Evolutionary conservation across 345 rosid genomes (phyloP).

Genomic region (Crucihimalaya himalaica): DNA sequence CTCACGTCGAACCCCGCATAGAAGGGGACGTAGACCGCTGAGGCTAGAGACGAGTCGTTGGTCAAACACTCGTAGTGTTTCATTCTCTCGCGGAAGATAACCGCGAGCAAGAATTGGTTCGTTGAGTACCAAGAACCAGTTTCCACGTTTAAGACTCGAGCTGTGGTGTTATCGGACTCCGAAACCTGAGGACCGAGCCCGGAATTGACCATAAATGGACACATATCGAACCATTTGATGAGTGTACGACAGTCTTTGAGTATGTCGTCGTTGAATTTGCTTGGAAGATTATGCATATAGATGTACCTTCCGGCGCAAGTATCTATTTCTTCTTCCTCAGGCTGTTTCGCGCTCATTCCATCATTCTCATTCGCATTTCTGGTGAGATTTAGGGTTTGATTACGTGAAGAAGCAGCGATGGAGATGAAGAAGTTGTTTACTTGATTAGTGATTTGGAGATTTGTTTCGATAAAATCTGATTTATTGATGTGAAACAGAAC

Average conservation of each 20-base stretch:
- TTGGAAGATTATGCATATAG: slow-evolving; percentile 46
- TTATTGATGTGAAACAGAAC: slow-evolving; percentile 19
- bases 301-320: slow-evolving; percentile 47
- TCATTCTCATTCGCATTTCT: neutral
- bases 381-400: slow-evolving; percentile 22
- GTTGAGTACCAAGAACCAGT: slow-evolving; percentile 49
- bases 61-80: slow-evolving; percentile 48
- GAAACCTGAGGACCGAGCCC: slow-evolving; percentile 48
- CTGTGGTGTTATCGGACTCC: neutral
- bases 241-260: slow-evolving; percentile 39
- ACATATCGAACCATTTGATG: slow-evolving; percentile 44
- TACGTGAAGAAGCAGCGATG: slow-evolving; percentile 28
- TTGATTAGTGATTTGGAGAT: slow-evolving; percentile 16
- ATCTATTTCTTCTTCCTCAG: slow-evolving; percentile 8
- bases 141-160: slow-evolving; percentile 16
- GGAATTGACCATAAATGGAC: slow-evolving; percentile 36
- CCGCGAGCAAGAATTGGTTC: slow-evolving; percentile 43
- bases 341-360: neutral
- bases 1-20: slow-evolving; percentile 52
- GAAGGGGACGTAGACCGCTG: slow-evolving; percentile 51
- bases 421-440: slow-evolving; percentile 39
- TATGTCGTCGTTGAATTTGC: slow-evolving; percentile 42
- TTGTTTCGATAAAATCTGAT: slow-evolving; percentile 8
- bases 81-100: slow-evolving; percentile 52
- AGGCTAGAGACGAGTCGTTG: slow-evolving; percentile 45